A percentile compares a stretch with the other conserved stretches of the same genome.
Evolutionary conservation across 2,329 filamentous ascomycete genomes (phyloP).

Genomic region (Fusarium guadeloupense): DNA sequence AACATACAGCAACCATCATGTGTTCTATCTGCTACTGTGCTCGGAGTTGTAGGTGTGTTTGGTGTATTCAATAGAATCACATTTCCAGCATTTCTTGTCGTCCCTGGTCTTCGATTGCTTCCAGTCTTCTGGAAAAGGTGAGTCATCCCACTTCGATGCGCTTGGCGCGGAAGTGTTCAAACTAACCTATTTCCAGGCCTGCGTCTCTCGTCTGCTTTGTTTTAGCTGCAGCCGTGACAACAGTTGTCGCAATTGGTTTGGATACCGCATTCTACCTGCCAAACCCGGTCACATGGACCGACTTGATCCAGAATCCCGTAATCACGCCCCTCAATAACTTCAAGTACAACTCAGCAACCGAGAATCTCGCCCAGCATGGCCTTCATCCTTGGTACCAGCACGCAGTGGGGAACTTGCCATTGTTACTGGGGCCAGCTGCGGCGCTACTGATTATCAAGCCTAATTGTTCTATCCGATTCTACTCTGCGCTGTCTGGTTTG

Average conservation of each 20-base stretch:
- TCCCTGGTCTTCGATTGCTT: constrained; percentile 84
- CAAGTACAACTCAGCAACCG: constrained; percentile 74
- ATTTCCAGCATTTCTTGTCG: constrained; percentile 89
- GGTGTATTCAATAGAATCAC: constrained; percentile 97
- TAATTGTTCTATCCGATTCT: constrained; percentile 68
- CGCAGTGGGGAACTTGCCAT: constrained; percentile 72
- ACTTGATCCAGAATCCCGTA: constrained; percentile 70
- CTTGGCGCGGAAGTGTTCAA: constrained; percentile 14
- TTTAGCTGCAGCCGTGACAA: constrained; percentile 72
- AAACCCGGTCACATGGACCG: constrained; percentile 70
- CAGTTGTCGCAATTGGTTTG: constrained; percentile 76
- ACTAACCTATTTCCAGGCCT: constrained; percentile 55
- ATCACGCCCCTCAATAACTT: constrained; percentile 84
- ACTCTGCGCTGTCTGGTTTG: constrained; percentile 78
- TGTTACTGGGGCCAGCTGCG: constrained; percentile 76
- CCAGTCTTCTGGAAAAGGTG: constrained; percentile 87
- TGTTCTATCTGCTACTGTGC: constrained; percentile 76
- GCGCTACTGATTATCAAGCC: constrained; percentile 67
- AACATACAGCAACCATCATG: constrained; percentile 73
- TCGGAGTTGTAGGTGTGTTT: constrained; percentile 84
- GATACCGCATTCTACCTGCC: constrained; percentile 86
- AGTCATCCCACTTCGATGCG: constrained; percentile 45
- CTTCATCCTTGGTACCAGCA: constrained; percentile 84
- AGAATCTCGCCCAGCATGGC: constrained; percentile 79
- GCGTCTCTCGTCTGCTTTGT: constrained; percentile 70